Conservation (phyloP, 192 early-diverging fungal genomes). For the Coemansia sp. region DNA sequence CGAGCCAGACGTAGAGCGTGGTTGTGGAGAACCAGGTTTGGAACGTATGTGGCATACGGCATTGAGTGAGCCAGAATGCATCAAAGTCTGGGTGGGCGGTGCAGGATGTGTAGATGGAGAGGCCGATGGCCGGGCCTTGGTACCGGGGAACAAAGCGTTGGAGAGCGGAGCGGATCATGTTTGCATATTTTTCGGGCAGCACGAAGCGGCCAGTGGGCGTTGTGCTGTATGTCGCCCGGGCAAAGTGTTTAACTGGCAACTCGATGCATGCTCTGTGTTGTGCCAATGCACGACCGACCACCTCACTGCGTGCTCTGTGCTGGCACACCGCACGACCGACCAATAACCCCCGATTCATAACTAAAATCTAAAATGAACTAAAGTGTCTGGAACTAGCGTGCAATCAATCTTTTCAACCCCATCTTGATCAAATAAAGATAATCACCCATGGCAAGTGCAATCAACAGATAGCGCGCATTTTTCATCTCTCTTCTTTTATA, state of each 20-base stretch:
- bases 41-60: slow-evolving; percentile 78
- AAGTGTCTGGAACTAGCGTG: too few species aligned
- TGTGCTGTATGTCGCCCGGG: slow-evolving; percentile 16
- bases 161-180: slow-evolving; percentile 11
- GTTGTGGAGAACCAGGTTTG: slow-evolving; percentile 94
- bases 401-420: too few species aligned
- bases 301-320: too few species aligned
- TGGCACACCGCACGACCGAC: too few species aligned
- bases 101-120: slow-evolving; percentile 30
- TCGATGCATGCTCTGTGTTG: not conserved
- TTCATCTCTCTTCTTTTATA: not conserved
- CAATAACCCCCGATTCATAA: too few species aligned
- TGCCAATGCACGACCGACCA: not conserved
- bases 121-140: slow-evolving; percentile 39
- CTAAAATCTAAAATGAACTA: too few species aligned
- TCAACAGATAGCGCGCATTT: not conserved
- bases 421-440: too few species aligned
- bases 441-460: not conserved
- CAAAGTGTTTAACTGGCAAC: too few species aligned
- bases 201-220: not conserved
- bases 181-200: slow-evolving; percentile 33
- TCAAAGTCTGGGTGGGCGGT: slow-evolving; percentile 37
- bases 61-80: slow-evolving; percentile 48
- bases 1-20: slow-evolving; percentile 91
- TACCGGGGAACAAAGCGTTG: slow-evolving; percentile 43